Base-by-base conservation (phyloP, 2,329 filamentous ascomycete species). In the Fusarium dimerum region DNA sequence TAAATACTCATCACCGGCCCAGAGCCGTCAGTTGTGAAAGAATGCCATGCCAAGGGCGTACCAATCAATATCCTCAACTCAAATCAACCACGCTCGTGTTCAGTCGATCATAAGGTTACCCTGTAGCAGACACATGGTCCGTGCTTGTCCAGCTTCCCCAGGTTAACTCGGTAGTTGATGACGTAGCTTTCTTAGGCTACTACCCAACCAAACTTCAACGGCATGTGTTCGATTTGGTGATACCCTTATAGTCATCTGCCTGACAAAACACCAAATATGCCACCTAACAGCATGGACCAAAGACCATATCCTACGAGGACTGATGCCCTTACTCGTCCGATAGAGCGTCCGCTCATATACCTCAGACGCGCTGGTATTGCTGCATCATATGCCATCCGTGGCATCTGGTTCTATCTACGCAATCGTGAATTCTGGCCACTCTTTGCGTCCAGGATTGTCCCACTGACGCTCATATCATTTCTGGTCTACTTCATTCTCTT, bases 401-500 rank as follows among this genome's bases (percentile, higher is more conserved):
- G 94, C 57, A 86, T 97, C 66, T 85, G 84, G 75, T 96, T 93
- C 74, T 96, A 95, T 71, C 61, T 84, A 46, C 78, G 81, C 32
- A 89, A 92, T 68, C 86, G 84, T 18, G 91, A 89, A 63, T 88
- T 94, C 60, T 95, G 88, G 72, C 92, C 92, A 20, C 81, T 97
- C 2, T 88, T 96, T 59, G 78, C 83, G 51, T 79, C 88, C 20
- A 86, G 92, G 15, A 77, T 99, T 3, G 73, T 97, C 1, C 92
- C 93, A 0, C 80, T 96, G 29, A 83, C 89, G 3, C 76, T 97
- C 13, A 86, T 97, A 12, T 96, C 92, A 0, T 76, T 87, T 13
- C 84, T 94, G 49, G 88, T 97, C 13, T 90, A 96, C 56, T 76
- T 86, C n/a, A 78, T 95, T 17, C 83, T 97, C 17, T 97, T 97